phyloP scores from a whole-genome alignment of 2,329 filamentous ascomycete genomes.

The Botrytis fabae region DNA sequence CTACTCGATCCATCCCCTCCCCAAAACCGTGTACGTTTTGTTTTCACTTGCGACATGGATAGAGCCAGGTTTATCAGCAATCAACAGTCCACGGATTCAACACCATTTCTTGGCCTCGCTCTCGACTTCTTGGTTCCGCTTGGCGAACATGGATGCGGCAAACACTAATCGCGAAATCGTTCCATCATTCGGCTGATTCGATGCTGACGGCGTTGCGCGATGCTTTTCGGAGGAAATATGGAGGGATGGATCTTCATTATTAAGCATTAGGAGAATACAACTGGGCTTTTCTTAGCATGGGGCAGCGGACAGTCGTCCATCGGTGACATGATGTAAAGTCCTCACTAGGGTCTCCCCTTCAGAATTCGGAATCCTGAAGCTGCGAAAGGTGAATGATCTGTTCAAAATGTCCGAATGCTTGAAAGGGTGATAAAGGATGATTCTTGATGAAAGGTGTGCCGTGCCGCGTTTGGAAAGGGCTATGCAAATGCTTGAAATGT shows the following conservation, averaged over 20 bases:
- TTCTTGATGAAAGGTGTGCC: neutral
- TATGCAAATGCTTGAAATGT: neutral
- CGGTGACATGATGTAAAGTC: neutral
- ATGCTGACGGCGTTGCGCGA: neutral
- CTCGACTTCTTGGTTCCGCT: neutral
- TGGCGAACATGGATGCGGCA: neutral
- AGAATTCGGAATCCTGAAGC: neutral
- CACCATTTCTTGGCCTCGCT: neutral
- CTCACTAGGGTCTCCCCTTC: neutral
- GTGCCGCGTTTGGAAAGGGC: neutral
- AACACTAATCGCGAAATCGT: neutral
- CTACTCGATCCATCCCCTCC: neutral
- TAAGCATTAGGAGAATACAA: neutral
- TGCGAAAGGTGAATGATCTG: neutral
- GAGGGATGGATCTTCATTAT: neutral
- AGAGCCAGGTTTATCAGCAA: neutral
- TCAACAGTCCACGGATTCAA: neutral
- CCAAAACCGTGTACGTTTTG: neutral
- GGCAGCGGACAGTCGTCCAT: too few relatives aligned
- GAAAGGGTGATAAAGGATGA: neutral
- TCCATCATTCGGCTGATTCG: neutral
- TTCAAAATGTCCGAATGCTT: too few relatives aligned
- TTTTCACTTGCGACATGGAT: neutral
- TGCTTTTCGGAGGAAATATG: neutral
- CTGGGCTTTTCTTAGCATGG: neutral